These are phyloP conservation scores for Phytophthora melonis DNA, from an alignment of 352 stramenopile genomes.

Conservation along the genomic window DNA sequence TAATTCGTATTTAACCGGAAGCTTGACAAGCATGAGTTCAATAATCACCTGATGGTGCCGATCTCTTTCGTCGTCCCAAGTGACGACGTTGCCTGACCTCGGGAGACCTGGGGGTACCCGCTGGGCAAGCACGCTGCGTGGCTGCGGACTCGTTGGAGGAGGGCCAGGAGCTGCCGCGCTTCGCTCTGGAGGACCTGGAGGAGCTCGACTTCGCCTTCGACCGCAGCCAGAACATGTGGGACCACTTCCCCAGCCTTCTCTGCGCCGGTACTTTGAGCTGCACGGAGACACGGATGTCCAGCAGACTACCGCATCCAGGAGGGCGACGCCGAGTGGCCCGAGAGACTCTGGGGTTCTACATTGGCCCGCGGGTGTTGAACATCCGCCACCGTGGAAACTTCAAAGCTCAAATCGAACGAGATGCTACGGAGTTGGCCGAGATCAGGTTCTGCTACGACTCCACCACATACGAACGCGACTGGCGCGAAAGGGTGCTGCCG, in stretches of 20 bases:
- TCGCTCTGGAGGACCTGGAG: not conserved
- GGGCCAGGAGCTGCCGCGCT: not conserved
- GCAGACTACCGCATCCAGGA: not conserved
- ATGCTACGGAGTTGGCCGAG: slow-evolving; percentile 9
- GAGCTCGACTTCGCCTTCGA: not conserved
- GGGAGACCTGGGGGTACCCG: slow-evolving; percentile 5
- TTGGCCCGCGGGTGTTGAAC: not conserved
- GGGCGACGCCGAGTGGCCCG: not conserved
- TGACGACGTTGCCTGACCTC: slow-evolving; percentile 8
- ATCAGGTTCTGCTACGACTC: slow-evolving; percentile 26
- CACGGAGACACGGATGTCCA: not conserved
- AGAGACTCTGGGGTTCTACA: not conserved
- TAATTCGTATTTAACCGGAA: too few relatives aligned
- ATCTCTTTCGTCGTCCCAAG: slow-evolving; percentile 3
- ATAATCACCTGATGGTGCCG: slow-evolving; percentile 13
- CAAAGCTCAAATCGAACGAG: not conserved
- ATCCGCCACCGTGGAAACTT: slow-evolving; percentile 9
- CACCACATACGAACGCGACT: slow-evolving; percentile 14
- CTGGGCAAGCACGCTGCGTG: slow-evolving; percentile 17
- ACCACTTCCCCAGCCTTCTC: not conserved
- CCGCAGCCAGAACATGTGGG: not conserved
- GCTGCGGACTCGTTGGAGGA: slow-evolving; percentile 5
- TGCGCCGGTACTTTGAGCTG: not conserved
- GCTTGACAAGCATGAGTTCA: too few relatives aligned
- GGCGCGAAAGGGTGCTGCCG: slow-evolving; percentile 8